Percentiles rank a stretch among this genome's conserved stretches.
Evolutionary conservation across 2,329 filamentous ascomycete genomes (phyloP).

Genomic region (Ampelomyces quisqualis): DNA sequence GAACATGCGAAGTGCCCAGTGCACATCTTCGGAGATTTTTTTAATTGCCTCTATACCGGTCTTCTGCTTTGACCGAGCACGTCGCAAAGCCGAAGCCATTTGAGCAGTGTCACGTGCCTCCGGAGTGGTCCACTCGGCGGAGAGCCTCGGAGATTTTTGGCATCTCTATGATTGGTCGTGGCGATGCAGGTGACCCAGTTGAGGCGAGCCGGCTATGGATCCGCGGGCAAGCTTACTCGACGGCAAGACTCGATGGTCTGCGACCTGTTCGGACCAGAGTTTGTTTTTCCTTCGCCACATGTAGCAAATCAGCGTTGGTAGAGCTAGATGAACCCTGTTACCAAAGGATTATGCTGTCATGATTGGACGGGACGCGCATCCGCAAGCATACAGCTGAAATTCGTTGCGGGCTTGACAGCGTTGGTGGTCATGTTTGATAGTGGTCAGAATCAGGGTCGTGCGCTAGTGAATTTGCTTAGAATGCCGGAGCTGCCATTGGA

Average conservation of each 20-base stretch:
- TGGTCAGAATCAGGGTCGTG: constrained; percentile 10
- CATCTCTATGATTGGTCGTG: too few species aligned
- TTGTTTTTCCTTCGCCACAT: constrained; percentile 15
- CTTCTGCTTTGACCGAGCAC: background rate
- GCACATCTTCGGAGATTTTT: constrained; percentile 2
- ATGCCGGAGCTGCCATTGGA: constrained; percentile 23
- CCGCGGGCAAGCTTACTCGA: constrained; percentile 15
- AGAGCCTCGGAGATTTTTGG: too few species aligned
- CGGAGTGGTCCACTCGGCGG: too few species aligned
- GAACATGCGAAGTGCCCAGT: constrained; percentile 2
- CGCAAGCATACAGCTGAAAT: background rate
- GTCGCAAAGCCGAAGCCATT: background rate
- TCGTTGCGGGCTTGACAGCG: background rate
- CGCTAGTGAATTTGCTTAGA: constrained; percentile 26
- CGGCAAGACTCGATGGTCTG: constrained; percentile 11
- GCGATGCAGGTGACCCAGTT: background rate
- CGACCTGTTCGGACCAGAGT: constrained; percentile 5
- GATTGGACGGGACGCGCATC: background rate
- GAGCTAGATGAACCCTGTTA: background rate
- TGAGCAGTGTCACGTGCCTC: background rate
- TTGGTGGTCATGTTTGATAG: constrained; percentile 4
- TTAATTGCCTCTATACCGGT: too few species aligned
- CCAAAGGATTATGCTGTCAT: background rate
- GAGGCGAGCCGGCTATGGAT: constrained; percentile 22
- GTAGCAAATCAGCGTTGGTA: constrained; percentile 6